Base-by-base conservation (phyloP, 1,284 basidiomycete genomes). In the Malassezia brasiliensis region DNA sequence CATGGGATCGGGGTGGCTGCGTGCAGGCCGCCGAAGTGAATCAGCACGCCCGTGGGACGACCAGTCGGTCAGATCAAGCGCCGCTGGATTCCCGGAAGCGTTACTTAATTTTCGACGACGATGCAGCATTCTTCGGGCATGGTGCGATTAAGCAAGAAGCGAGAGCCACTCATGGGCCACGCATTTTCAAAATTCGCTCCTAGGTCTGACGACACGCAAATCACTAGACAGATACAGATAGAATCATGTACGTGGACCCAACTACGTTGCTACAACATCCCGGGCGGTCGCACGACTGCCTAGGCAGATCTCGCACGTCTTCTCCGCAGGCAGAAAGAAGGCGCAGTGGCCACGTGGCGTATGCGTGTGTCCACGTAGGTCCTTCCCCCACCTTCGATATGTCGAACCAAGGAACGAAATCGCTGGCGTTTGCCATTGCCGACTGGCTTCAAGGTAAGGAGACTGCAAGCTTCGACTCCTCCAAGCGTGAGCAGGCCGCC, bases 391-490 rank as follows among this genome's bases (percentile, higher is more conserved):
- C 11, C 41, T 19, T 41, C 39, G 39, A 41, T 28, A 42, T 42
- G 40, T 25, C 40, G n/a, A 31, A 53, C 39, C 53, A 50, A 25
- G 28, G 44, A 34, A 45, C 59, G 20, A 59, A 60, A 48, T 46
- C 56, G 17, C 51, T 71, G 30, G 68, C 68, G 12, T 71, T 61
- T 57, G 67, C 68, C 44, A 65, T 71, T 17, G 64, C 61, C 30
- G 52, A 61, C 45, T 71, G 68, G 68, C 62, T 71, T 7, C 51
- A 67, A 42, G 63, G 54, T 51, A 60, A 31, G 48, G 59, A 20
- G 35, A 59, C 31, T 41, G 53, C 19, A 34, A 53, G 17, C 47
- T 56, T 17, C 53, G 55, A 63, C 41, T 60, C 61, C 53, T 52
- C 50, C 17, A 63, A 65, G 59, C 39, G 62, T 28, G 47, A 67